Evolutionary conservation across 495 filamentous ascomycete species (phyloP).

Genomic region (Aspergillus cristatus): DNA sequence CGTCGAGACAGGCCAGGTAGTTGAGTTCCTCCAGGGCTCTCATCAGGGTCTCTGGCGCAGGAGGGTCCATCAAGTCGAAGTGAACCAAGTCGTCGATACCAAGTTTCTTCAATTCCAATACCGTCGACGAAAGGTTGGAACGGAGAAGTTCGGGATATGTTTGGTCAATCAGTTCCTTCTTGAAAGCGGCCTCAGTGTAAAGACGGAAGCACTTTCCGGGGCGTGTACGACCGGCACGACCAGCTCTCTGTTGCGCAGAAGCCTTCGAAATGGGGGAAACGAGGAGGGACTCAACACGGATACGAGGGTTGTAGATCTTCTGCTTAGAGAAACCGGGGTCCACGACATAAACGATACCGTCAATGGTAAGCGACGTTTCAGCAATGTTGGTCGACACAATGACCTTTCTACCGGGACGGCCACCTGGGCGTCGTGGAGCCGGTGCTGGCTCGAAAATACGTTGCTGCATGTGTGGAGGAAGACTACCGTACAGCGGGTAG

Average conservation of each 20-base stretch:
- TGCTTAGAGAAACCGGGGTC: constrained; percentile 99
- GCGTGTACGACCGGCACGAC: constrained; percentile 95
- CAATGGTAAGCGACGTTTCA: constrained; percentile 94
- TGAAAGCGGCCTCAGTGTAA: constrained; percentile 94
- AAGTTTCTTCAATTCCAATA: constrained; percentile 94
- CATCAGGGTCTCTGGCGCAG: constrained; percentile 97
- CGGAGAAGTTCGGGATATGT: constrained; percentile 93
- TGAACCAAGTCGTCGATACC: constrained; percentile 94
- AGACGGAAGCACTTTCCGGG: constrained; percentile 97
- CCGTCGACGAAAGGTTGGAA: constrained; percentile 88
- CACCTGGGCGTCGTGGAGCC: constrained; percentile 57
- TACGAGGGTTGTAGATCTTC: constrained; percentile 96
- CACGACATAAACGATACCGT: constrained; percentile 98
- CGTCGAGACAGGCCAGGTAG: constrained; percentile 92
- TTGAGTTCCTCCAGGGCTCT: constrained; percentile 96
- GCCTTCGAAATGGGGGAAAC: constrained; percentile 97
- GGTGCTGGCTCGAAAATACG: constrained; percentile 89
- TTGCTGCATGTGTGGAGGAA: constrained; percentile 89
- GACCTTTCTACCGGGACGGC: constrained; percentile 83
- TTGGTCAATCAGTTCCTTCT: constrained; percentile 94
- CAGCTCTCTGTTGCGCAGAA: constrained; percentile 95
- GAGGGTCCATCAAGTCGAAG: constrained; percentile 98
- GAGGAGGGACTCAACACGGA: constrained; percentile 89
- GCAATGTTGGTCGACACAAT: constrained; percentile 97
- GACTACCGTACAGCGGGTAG: constrained; percentile 88